Conservation (phyloP, 495 filamentous ascomycete species). For the Amniculicola lignicola region DNA sequence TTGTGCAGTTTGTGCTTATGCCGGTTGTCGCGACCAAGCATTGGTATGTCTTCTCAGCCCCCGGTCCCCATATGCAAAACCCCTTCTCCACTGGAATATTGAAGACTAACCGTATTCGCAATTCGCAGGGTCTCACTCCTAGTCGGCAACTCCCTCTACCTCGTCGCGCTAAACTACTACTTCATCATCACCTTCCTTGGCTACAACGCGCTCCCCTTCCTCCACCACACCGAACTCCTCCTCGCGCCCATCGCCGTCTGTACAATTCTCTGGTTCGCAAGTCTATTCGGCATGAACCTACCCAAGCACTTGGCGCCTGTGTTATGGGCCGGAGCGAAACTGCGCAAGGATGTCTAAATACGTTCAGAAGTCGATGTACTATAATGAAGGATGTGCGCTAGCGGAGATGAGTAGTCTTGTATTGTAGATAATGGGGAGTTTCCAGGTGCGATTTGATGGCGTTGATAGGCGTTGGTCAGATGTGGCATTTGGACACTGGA, state of each 20-base stretch:
- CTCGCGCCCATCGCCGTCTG: conserved; percentile 61
- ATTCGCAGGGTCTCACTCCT: conserved; percentile 57
- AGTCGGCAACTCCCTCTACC: conserved; percentile 68
- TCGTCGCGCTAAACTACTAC: conserved; percentile 67
- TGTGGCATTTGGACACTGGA: too few relatives aligned
- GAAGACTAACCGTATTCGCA: neutral
- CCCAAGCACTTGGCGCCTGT: conserved; percentile 52
- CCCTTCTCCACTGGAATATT: neutral
- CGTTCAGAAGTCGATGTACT: neutral
- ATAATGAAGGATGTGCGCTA: neutral
- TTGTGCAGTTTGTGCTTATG: conserved; percentile 69
- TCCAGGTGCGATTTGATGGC: too few relatives aligned
- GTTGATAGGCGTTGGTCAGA: too few relatives aligned
- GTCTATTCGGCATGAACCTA: conserved; percentile 57
- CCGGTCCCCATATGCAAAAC: conserved; percentile 23
- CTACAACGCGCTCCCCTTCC: conserved; percentile 71
- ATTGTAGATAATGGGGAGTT: neutral
- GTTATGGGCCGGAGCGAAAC: conserved; percentile 44
- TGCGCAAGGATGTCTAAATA: conserved; percentile 40
- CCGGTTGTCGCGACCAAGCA: conserved; percentile 55
- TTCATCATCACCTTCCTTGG: conserved; percentile 71
- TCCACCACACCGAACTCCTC: conserved; percentile 70
- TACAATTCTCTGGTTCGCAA: conserved; percentile 60
- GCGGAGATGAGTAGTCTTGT: neutral
- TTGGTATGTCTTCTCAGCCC: conserved; percentile 45